A percentile compares a stretch with the other conserved stretches of the same genome.
Conservation (phyloP, 441 rosid species). For the Syzygium syzygioides region DNA sequence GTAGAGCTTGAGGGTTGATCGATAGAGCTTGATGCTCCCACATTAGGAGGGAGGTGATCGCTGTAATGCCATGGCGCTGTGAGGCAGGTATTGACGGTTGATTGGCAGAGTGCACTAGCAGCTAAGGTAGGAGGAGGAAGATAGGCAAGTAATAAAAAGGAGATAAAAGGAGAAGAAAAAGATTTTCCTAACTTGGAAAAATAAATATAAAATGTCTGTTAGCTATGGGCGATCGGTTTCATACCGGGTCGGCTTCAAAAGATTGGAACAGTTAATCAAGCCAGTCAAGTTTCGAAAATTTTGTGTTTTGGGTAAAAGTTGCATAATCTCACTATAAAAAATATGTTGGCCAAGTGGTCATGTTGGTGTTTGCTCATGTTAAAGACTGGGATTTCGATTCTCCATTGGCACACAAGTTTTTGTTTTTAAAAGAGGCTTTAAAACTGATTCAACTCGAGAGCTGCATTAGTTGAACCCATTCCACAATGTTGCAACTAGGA, state of each 20-base stretch:
- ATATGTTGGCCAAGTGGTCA: neutral
- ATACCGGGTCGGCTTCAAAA: neutral
- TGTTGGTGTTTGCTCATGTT: neutral
- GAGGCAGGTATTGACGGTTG: neutral
- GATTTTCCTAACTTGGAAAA: neutral
- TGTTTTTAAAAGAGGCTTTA: neutral
- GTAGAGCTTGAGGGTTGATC: no score
- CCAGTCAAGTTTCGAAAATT: no score
- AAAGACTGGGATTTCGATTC: neutral
- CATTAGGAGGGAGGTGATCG: neutral
- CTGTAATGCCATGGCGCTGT: neutral
- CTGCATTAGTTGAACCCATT: neutral
- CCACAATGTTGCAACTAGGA: neutral
- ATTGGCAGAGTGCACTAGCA: neutral
- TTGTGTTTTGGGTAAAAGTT: neutral
- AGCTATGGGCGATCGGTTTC: neutral
- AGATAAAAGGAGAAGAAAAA: no score
- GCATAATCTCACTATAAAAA: neutral
- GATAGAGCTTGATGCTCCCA: no score
- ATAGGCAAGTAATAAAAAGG: neutral
- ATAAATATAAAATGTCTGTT: neutral
- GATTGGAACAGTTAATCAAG: neutral
- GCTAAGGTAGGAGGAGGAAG: neutral
- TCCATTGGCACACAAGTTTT: neutral
- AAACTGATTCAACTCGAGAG: neutral